Base-by-base conservation (phyloP, 192 early-diverging fungal genomes). In the Glomus cerebriforme region DNA sequence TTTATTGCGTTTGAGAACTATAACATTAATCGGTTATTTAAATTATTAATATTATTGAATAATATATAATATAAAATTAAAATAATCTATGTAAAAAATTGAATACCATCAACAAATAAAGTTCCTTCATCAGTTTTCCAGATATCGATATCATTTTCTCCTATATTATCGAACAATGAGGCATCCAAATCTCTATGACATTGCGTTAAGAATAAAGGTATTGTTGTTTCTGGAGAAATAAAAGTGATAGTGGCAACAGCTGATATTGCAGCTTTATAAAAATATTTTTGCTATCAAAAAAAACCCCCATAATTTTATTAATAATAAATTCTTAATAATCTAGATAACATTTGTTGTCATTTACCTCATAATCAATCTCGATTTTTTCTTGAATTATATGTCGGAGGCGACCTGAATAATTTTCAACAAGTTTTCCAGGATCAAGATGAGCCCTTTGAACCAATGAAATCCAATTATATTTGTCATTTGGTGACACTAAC, bases 381-480 rank as follows among this genome's bases (percentile, higher is more conserved):
- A 90, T 82, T 29, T 79, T 78, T 12, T 86, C 66, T 62, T 85
- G 79, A 22, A 92, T 86, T 1, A 86, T 78, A 49, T 85, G 83
- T 68, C 83, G 73, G 54, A 92, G 87, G 39, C 70, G 81, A 1
- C 79, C 62, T 17, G 82, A 81, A 39, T 84, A 80, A 26, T 80
- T 78, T 59, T 84, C 62, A 49, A 89, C 89, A 26, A 93, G 83
- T 24, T 91, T 88, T 13, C 90, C 90, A 27, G 93, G 93, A 77
- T 94, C 88, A 24, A 92, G 82, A n/a, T 87, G 84, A 17, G 92
- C 85, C 17, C 92, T 88, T 85, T 93, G 95, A 75, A 93, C 89
- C 37, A 97, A 87, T 13, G 90, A 83, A 73, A 98, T 92, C 97
- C 97, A 98, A 72, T 92, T 85, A 71, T 96, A 94, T 59, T 87